These are phyloP conservation scores for Metschnikowia cubensis DNA, from an alignment of 805 yeast genomes.

Conservation along the genomic window DNA sequence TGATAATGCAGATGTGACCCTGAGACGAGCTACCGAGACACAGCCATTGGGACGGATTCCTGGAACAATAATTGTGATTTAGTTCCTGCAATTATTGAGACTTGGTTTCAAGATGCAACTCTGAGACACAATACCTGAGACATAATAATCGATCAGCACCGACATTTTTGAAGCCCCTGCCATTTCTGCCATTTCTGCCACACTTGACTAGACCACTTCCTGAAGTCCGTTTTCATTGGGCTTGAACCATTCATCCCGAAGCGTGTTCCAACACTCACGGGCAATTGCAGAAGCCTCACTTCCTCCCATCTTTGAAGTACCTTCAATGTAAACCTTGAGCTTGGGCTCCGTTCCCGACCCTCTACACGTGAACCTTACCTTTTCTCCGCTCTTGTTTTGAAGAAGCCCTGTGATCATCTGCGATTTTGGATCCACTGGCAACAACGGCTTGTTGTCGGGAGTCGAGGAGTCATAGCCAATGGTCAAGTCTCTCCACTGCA, in stretches of 20 bases:
- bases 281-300: constrained; percentile 51
- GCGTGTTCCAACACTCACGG: constrained; percentile 58
- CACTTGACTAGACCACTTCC: constrained; percentile 31
- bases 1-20: too few species aligned
- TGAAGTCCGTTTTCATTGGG: constrained; percentile 45
- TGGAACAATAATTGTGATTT: too few species aligned
- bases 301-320: constrained; percentile 45
- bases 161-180: too few species aligned
- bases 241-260: constrained; percentile 62
- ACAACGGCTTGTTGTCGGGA: constrained; percentile 47
- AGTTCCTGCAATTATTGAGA: too few species aligned
- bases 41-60: too few species aligned
- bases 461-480: constrained; percentile 75
- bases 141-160: too few species aligned
- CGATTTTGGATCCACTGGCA: constrained; percentile 69
- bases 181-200: too few species aligned
- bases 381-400: constrained; percentile 18
- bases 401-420: constrained; percentile 82
- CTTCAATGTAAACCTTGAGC: constrained; percentile 86
- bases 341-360: constrained; percentile 98
- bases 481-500: constrained; percentile 80
- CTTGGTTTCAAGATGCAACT: too few species aligned
- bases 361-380: constrained; percentile 74
- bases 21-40: too few species aligned
- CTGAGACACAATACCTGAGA: too few species aligned